Base-by-base conservation (phyloP, 2,329 filamentous ascomycete species). In the Alternaria brassicae region DNA sequence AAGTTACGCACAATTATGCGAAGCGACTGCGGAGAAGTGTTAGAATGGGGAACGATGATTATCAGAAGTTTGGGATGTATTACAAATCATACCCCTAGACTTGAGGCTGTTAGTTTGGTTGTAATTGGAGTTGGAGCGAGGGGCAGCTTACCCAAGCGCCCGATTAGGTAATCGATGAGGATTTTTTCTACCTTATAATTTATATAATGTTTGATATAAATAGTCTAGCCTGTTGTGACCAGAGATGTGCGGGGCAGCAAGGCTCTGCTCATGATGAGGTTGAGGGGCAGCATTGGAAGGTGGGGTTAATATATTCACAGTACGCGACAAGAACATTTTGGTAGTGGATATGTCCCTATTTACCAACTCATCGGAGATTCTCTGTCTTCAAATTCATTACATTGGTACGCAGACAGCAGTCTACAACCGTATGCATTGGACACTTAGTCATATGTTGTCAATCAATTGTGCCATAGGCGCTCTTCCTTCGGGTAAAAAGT, bases 71-170 rank as follows among this genome's bases (percentile, higher is more conserved):
- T n/a, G n/a, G n/a, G 34, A 13, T 2, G 48, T 47, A 34, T 51
- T 51, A 51, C 48, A 60, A 56, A 60, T 60, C 57, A 60, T 60
- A 60, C 57, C 57, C 57, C 57, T 60, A 60, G 57, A 60, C 57
- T 36, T 15, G 27, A 15, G 21, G 15, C 27, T 53, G 39, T 53
- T 53, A 53, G 50, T 27, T 13, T 9, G 12, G 3, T 4, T 40
- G 25, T 25, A 21, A 6, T 17, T 7, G 7, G 15, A 10, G 17
- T 30, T 21, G 28, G 30, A 32, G 30, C 30, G 30, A 32, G 10
- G 6, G 27, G 27, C 15, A 32, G 21, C 50, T 32, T 53, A 53
- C 50, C 50, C 57, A 60, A 60, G 57, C 53, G 57, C 57, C 57
- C 57, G 23, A 51, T 60, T 60, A 56, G 27, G 45, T 56, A 56